phyloP scores from a whole-genome alignment of 192 early-diverging fungal species.

The Oehlia diaphana region DNA sequence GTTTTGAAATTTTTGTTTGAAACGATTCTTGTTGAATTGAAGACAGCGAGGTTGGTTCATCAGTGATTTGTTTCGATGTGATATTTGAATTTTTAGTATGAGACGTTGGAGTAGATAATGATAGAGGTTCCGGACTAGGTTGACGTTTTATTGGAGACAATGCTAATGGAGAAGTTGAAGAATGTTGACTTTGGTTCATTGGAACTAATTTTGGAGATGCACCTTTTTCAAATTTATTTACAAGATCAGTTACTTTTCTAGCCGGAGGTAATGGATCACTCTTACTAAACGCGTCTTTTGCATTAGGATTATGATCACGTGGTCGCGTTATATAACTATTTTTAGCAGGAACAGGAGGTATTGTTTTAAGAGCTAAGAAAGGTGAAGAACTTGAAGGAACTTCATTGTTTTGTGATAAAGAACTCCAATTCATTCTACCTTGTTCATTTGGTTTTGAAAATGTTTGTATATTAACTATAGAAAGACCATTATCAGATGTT shows the following conservation, averaged over 20 bases:
- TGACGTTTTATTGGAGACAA: neutral
- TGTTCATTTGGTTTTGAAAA: neutral
- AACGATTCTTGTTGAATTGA: neutral
- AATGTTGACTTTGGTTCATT: neutral
- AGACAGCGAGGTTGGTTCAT: neutral
- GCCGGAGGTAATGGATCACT: neutral
- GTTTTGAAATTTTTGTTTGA: neutral
- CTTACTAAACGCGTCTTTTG: neutral
- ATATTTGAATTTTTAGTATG: neutral
- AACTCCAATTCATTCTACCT: slow-evolving; percentile 8
- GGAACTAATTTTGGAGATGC: neutral
- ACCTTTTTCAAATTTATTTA: neutral
- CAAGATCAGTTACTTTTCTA: neutral
- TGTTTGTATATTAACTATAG: no score
- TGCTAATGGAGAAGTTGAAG: neutral
- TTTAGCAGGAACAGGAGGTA: neutral
- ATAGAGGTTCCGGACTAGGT: neutral
- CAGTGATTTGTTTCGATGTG: neutral
- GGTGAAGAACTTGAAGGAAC: neutral
- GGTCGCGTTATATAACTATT: neutral
- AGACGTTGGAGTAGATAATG: no score
- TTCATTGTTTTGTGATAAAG: neutral
- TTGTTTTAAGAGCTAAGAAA: neutral
- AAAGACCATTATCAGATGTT: no score
- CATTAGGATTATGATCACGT: neutral